Evolutionary conservation across 192 early-diverging fungal species (phyloP).

Genomic region (Lobosporangium transversale): DNA sequence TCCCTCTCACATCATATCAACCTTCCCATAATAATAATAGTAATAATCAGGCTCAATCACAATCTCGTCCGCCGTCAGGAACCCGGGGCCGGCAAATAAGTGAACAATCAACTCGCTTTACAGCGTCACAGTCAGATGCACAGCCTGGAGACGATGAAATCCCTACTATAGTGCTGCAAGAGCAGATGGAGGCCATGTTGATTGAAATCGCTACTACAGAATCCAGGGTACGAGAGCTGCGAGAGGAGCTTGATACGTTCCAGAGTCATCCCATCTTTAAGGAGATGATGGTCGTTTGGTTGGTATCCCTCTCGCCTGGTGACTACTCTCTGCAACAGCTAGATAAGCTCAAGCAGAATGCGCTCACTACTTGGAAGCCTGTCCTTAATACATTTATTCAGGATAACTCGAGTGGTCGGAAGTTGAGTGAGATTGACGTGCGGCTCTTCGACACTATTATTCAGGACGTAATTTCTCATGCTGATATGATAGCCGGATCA

Average conservation of each 20-base stretch:
- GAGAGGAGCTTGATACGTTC: slow-evolving; percentile 47
- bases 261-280: slow-evolving; percentile 38
- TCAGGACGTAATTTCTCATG: slow-evolving; percentile 44
- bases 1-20: background rate
- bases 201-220: slow-evolving; percentile 38
- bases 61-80: slow-evolving; percentile 1
- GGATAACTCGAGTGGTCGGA: slow-evolving; percentile 1
- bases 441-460: slow-evolving; percentile 37
- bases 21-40: slow-evolving; percentile 7
- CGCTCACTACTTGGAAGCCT: slow-evolving; percentile 30
- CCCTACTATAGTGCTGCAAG: slow-evolving; percentile 44
- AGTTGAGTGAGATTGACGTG: slow-evolving; percentile 28
- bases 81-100: background rate
- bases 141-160: slow-evolving; percentile 53
- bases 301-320: slow-evolving; percentile 31
- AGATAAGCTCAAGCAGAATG: slow-evolving; percentile 32
- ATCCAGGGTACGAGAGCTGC: slow-evolving; percentile 29
- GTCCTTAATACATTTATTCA: slow-evolving; percentile 24
- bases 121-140: background rate
- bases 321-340: slow-evolving; percentile 26
- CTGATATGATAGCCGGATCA: slow-evolving; percentile 40
- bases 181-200: slow-evolving; percentile 45
- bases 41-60: slow-evolving; percentile 15
- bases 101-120: background rate
- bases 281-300: slow-evolving; percentile 41